Base-by-base conservation (phyloP, 2,329 filamentous ascomycete species). In the Microcyclospora pomicola region DNA sequence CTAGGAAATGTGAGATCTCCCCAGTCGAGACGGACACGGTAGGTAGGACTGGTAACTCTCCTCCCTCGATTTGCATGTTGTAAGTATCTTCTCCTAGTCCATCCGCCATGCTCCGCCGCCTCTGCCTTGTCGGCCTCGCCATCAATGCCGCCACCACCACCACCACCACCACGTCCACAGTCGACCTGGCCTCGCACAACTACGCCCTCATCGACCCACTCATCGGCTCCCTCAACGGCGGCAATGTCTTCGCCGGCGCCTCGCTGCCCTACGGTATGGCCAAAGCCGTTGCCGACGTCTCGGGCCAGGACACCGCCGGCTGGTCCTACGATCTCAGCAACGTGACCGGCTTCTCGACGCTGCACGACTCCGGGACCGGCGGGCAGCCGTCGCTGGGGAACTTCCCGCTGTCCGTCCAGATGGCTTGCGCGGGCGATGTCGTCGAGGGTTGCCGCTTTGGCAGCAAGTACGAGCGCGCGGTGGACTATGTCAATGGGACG, bases 291-390 rank as follows among this genome's bases (percentile, higher is more conserved):
- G 61, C 63, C 11, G 62, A 67, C 37, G 59, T 64, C 9, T 55
- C 63, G 36, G 63, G 60, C 42, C 69, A 61, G 44, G 72, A 74
- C 36, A 69, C 72, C 38, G 71, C 66, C 24, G 72, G 72, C 1
- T 76, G 73, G 49, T 66, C 68, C 6, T 67, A 63, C 10, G 63
- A 65, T 34, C 52, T 54, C 24, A 59, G 54, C 38, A 61, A 61
- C 31, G 55, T 66, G 11, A 67, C 62, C 3, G 63, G 64, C 9
- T 66, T 66, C 42, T 61, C 57, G 9, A 52, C 49, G 2, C 65
- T 68, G 58, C 69, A 72, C 47, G 67, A 71, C 42, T 64, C 60
- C 31, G 68, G 68, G 6, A 69, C 67, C 15, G 67, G 52, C n/a
- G 50, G 66, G 40, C 44, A 24, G 19, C 19, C 19, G 24, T 45